Evolutionary conservation across 306 rosid genomes (phyloP).

Genomic region (Sindora glabra): DNA sequence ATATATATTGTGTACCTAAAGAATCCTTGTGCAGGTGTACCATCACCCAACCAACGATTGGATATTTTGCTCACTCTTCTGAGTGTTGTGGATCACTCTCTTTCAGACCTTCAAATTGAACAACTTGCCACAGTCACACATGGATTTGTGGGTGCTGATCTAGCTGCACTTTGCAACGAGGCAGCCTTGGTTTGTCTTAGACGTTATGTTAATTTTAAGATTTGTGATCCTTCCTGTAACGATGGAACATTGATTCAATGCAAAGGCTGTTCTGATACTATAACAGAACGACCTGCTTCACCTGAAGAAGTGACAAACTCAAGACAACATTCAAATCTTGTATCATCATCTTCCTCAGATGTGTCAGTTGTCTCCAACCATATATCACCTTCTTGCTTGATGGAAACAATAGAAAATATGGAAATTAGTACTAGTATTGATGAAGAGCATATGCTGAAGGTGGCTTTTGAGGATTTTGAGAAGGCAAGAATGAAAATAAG

Average conservation of each 20-base stretch:
- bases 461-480: slow-evolving; percentile 72
- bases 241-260: slow-evolving; percentile 1
- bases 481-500: slow-evolving; percentile 71
- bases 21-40: slow-evolving; percentile 65
- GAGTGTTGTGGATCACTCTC: slow-evolving; percentile 59
- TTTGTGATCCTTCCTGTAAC: slow-evolving; percentile 12
- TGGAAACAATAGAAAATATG: slow-evolving; percentile 21
- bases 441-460: slow-evolving; percentile 38
- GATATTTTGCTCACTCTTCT: slow-evolving; percentile 68
- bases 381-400: slow-evolving; percentile 17
- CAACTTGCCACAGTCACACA: slow-evolving; percentile 72
- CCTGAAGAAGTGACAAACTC: slow-evolving; percentile 19
- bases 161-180: slow-evolving; percentile 74
- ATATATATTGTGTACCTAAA: background rate
- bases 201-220: slow-evolving; percentile 28
- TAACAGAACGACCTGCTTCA: slow-evolving; percentile 16
- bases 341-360: slow-evolving; percentile 34
- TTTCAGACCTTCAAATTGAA: slow-evolving; percentile 54
- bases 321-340: slow-evolving; percentile 19
- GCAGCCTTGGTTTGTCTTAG: slow-evolving; percentile 66
- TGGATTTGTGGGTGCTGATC: slow-evolving; percentile 92
- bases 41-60: slow-evolving; percentile 61
- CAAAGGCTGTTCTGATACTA: slow-evolving; percentile 20
- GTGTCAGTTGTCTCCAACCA: slow-evolving; percentile 21
- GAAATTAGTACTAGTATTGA: slow-evolving; percentile 19